A percentile compares a stretch with the other conserved stretches of the same genome.
Evolutionary conservation across 257 asterid genomes (phyloP).

Genomic region (Salvia miltiorrhiza): DNA sequence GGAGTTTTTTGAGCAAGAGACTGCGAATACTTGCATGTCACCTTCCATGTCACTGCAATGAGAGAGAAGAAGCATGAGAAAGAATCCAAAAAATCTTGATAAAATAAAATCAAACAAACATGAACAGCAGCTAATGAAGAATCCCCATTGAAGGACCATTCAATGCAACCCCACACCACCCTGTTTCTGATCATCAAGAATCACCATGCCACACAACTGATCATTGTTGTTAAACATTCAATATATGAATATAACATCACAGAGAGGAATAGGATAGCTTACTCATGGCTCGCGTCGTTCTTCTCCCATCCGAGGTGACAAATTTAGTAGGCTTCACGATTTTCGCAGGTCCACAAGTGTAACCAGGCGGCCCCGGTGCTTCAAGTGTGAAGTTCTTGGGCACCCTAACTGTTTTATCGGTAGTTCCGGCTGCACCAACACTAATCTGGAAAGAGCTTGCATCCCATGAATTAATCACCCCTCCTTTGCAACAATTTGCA

Average conservation of each 20-base stretch:
- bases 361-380: slow-evolving; percentile 87
- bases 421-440: slow-evolving; percentile 74
- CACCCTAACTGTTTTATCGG: slow-evolving; percentile 69
- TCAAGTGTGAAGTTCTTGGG: slow-evolving; percentile 74
- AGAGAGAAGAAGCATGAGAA: slow-evolving; percentile 16
- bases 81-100: not conserved
- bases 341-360: slow-evolving; percentile 83
- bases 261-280: slow-evolving; percentile 34
- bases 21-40: slow-evolving; percentile 56
- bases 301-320: slow-evolving; percentile 56
- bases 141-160: not conserved
- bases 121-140: not conserved
- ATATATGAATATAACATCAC: not conserved
- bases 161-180: slow-evolving; percentile 3
- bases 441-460: slow-evolving; percentile 73
- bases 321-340: slow-evolving; percentile 64
- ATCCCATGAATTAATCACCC: slow-evolving; percentile 69
- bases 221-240: too few relatives aligned
- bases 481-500: slow-evolving; percentile 90
- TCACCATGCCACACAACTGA: not conserved
- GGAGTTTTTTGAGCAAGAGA: slow-evolving; percentile 49
- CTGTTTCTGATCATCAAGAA: not conserved
- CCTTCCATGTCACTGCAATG: slow-evolving; percentile 61
- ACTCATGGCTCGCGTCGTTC: slow-evolving; percentile 89
- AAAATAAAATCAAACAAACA: not conserved